A percentile compares a stretch with the other conserved stretches of the same genome.
phyloP scores from a whole-genome alignment of 345 rosid genomes.

The Excoecaria agallocha region DNA sequence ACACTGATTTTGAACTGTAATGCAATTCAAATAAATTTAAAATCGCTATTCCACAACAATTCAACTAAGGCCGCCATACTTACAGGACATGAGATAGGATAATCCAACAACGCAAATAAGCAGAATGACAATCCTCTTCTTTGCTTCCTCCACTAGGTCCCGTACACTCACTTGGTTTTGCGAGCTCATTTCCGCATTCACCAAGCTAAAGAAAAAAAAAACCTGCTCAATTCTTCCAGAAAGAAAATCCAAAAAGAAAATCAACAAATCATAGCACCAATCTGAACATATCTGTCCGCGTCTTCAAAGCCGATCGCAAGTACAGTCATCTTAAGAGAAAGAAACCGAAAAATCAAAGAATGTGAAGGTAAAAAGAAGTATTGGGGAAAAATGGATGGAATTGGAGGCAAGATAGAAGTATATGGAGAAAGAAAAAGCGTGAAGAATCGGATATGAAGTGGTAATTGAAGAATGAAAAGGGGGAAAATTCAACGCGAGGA shows the following conservation, averaged over 20 bases:
- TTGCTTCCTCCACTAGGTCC: conserved; percentile 92
- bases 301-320: conserved; percentile 5
- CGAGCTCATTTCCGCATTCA: conserved; percentile 44
- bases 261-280: conserved; percentile 17
- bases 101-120: conserved; percentile 85
- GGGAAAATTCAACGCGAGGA: conserved; percentile 34
- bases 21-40: no score
- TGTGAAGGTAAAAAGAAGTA: conserved; percentile 2
- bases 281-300: conserved; percentile 1
- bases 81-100: conserved; percentile 88
- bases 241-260: conserved; percentile 2
- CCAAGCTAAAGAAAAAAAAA: neutral
- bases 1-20: no score
- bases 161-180: conserved; percentile 57
- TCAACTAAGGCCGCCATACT: conserved; percentile 23
- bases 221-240: neutral
- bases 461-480: neutral
- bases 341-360: neutral
- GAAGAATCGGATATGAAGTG: neutral
- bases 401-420: neutral
- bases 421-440: conserved; percentile 11
- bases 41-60: no score
- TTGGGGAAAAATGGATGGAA: conserved; percentile 6
- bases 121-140: conserved; percentile 84
- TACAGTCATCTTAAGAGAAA: neutral